Conservation (phyloP, 345 rosid species). For the Arabidopsis suecica region DNA sequence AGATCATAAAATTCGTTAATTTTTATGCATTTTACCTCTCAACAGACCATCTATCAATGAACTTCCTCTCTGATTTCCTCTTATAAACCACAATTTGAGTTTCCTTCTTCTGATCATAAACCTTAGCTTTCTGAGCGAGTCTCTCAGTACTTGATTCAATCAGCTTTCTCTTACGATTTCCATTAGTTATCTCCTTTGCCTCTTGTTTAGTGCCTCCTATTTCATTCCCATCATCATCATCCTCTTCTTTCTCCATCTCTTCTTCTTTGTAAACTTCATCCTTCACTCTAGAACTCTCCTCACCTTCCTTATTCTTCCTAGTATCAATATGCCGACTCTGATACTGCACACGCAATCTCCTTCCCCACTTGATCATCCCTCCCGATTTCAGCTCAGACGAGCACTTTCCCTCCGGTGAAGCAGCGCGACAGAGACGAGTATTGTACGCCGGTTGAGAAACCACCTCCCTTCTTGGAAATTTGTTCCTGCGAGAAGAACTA, state of each 20-base stretch:
- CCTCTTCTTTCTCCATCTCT: constrained; percentile 29
- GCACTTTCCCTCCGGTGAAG: constrained; percentile 52
- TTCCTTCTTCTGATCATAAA: constrained; percentile 43
- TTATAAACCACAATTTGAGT: constrained; percentile 51
- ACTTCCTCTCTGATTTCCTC: constrained; percentile 50
- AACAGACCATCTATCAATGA: constrained; percentile 74
- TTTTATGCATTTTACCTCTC: constrained; percentile 57
- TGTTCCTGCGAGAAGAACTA: constrained; percentile 31
- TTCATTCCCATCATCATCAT: constrained; percentile 35
- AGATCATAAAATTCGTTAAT: constrained; percentile 13
- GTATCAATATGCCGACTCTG: constrained; percentile 40
- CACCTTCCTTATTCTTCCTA: constrained; percentile 19
- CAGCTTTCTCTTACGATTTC: constrained; percentile 52
- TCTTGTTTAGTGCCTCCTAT: constrained; percentile 12
- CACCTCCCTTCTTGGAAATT: neutral
- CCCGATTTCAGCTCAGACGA: constrained; percentile 57
- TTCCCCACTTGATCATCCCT: constrained; percentile 77
- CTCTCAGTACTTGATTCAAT: constrained; percentile 31
- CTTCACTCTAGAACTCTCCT: constrained; percentile 27
- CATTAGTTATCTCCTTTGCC: neutral
- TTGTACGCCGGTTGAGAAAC: constrained; percentile 35
- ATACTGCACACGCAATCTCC: constrained; percentile 64
- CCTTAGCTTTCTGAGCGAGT: constrained; percentile 42
- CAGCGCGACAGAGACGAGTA: constrained; percentile 28
- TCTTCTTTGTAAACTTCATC: constrained; percentile 36